Base-by-base conservation (phyloP, 2,329 filamentous ascomycete species). In the Pestalotiopsis sp. region DNA sequence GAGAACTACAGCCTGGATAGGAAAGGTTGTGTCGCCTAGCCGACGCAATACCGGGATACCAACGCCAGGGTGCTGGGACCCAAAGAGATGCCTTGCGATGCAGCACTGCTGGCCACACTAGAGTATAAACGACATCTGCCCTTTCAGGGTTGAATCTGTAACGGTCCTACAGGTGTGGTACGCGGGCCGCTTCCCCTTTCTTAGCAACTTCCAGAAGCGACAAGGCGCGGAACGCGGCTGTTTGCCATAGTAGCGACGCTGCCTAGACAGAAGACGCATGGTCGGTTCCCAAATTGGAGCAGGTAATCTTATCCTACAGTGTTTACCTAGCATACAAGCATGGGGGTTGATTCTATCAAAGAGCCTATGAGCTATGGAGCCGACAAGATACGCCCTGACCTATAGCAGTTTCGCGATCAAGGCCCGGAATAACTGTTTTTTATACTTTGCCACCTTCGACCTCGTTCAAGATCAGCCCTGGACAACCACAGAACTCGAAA, bases 41-140 rank as follows among this genome's bases (percentile, higher is more conserved):
- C 45, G 17, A 41, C 25, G 52, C 65, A 56, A 23, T 67, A 17
- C 65, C 17, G 25, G 65, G 65, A 38, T 59, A 17, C 31, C 65
- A 67, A 67, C 41, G 65, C 65, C 65, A 67, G 52, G 65, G 65
- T 59, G 31, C 41, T 31, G 65, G 52, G 56, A 61, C 57, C 56
- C 31, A 36, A 20, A 25, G 27, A 39, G 23, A 17, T 25, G 41
- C 49, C 25, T 23, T 20, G 23, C n/a, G n/a, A 45, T 39, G 20
- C 38, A 13, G 39, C 41, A 23, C 14, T 38, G 49, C 63, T 20
- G 17, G 45, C 38, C 25, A n/a, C 17, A 20, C 27, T 23, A n/a
- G n/a, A n/a, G n/a, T n/a, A n/a, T n/a, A 13, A 23, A 59, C 62
- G 38, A 39, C 38, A 52, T 65, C 38, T 65, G 41, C 62, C 25